Evolutionary conservation across 116 monocot species (phyloP), one percentile per base, ranked within the genome.

Genomic region (Cymodocea nodosa): DNA sequence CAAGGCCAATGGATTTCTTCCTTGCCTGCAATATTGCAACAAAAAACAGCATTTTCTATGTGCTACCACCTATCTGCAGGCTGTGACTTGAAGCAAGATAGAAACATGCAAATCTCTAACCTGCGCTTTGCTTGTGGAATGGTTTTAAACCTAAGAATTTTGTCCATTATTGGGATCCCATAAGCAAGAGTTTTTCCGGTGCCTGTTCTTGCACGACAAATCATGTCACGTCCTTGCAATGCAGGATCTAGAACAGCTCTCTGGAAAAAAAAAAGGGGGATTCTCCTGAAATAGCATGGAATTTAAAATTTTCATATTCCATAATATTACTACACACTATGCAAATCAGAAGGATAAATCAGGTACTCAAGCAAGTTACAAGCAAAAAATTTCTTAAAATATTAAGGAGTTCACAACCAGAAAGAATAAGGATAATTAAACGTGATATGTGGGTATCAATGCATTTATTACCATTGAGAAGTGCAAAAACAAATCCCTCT

Each of bases 181-280:
- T 86, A 94, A 63, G 93, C 93, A 68, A 94, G 82, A 59, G 93
- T 94, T 66, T 94, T 94, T 49, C 93, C 93, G 0, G 89, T 94
- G 19, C 93, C 89, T 23, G 93, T 94, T 73, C 64, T 89, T 50
- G 86, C 93, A 48, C 89, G 74, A 35, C 86, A 89, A 80, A 94
- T 82, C 86, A 94, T 84, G 56, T 94, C 93, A 14, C 74, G 75
- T 8, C 93, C 93, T 82, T 86, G 80, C 86, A 89, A 84, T 69
- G 89, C 93, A 60, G 86, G 89, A 23, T 57, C 44, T 17, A 68
- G 57, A 20, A 68, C 68, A 68, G 58, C 68, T 23, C 58, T 68
- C 68, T 68, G 35, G 7, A 66, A 9, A 0, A 35, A 52, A 67
- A 4, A 35, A 58, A n/a, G n/a, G n/a, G n/a, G n/a, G 14, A n/a